Percentiles rank a stretch among this genome's conserved stretches.
Conservation (phyloP, 73 alveolate genomes). For the Paramecium pentaurelia region DNA sequence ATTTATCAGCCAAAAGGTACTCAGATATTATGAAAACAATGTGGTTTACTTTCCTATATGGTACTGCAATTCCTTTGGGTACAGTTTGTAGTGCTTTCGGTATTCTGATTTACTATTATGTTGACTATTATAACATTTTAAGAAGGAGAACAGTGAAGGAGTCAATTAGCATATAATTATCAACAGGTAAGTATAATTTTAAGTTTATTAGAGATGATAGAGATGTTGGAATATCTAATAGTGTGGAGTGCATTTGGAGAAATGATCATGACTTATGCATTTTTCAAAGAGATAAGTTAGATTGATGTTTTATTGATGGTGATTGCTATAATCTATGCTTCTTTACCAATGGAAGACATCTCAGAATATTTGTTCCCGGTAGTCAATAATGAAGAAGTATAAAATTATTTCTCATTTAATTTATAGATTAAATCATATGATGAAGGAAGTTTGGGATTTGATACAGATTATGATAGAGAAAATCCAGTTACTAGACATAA, state of each 20-base stretch:
- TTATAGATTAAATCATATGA: constrained; percentile 35
- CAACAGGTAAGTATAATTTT: not conserved
- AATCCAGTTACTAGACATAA: constrained; percentile 55
- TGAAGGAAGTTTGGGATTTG: constrained; percentile 50
- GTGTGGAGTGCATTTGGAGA: constrained; percentile 57
- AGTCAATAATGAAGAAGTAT: not conserved
- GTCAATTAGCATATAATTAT: constrained; percentile 1
- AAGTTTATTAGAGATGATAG: constrained; percentile 41
- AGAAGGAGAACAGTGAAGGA: constrained; percentile 60
- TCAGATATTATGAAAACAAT: constrained; percentile 60
- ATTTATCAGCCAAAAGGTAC: constrained; percentile 53
- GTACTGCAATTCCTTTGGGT: constrained; percentile 49
- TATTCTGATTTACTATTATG: constrained; percentile 2
- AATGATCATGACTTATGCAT: constrained; percentile 27
- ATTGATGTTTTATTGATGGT: constrained; percentile 1
- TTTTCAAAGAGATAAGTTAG: constrained; percentile 34
- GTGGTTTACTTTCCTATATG: constrained; percentile 61
- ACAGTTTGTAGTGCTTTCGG: constrained; percentile 35
- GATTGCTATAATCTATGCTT: constrained; percentile 30
- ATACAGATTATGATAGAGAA: constrained; percentile 65
- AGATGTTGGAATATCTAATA: constrained; percentile 33
- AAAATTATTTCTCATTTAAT: not conserved
- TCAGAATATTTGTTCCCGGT: not conserved
- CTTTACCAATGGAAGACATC: constrained; percentile 42
- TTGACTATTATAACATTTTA: constrained; percentile 47